Evolutionary conservation across 306 rosid species (phyloP), one percentile per base, ranked within the genome.

Genomic region (Lithocarpus polystachyus): DNA sequence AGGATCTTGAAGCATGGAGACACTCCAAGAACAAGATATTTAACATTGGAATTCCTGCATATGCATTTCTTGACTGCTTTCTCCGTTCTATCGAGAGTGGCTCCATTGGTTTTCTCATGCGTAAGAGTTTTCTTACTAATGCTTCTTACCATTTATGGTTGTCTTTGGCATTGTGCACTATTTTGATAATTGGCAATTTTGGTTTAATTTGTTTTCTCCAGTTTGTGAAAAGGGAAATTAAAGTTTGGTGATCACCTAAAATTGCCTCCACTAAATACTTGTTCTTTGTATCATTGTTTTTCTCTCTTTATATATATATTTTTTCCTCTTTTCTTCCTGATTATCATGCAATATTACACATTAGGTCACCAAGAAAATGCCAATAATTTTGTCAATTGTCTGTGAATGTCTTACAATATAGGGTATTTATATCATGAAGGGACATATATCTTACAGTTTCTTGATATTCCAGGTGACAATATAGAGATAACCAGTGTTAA

Each of bases 401-500:
- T 48, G 53, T 48, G 53, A 48, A 48, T 48, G 53, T 48, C 53
- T 12, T 37, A 37, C 11, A 37, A 37, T 37, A 37, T 37, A 37
- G 2, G 45, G 45, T 8, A 37, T 37, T 37, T 37, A 3, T 12
- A 48, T 48, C 53, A 54, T 72, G 35, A 69, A 69, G 73, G 73
- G 74, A 22, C 17, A 23, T 31, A 54, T 9, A 72, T 72, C 57
- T 53, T 14, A 77, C 67, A 64, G 6, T 4, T 13, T 70, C 23
- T 69, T 18, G 9, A 62, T 35, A 60, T 17, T 19, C 29, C 77
- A 79, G 82, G 77, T 45, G 77, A 71, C 59, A 59, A 71, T 59
- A n/a, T 79, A 40, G 77, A 71, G 55, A 71, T 79, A 79, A 79
- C 82, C 19, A 28, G 72, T n/a, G 76, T 79, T 71, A 79, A 79